Conservation (phyloP, 768 basidiomycete genomes). For the Sarcodon sp. region DNA sequence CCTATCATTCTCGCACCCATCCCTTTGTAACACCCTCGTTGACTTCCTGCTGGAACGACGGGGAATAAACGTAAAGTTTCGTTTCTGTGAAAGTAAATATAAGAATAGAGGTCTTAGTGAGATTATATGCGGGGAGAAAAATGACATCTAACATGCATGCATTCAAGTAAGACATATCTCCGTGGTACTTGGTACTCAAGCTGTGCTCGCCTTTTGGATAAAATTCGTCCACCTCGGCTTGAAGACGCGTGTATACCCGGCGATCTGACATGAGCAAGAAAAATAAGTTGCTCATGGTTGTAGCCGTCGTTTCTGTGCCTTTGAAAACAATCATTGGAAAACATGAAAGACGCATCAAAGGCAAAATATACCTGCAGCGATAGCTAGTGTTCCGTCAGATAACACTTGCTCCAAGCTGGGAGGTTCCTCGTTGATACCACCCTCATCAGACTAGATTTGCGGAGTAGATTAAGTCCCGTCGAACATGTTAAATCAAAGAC, state of each 20-base stretch:
- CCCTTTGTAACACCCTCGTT: background rate
- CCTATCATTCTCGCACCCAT: background rate
- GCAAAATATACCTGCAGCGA: constrained; percentile 24
- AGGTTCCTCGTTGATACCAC: constrained; percentile 12
- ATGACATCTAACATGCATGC: constrained; percentile 16
- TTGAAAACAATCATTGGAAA: constrained; percentile 1
- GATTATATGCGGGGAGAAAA: too few species aligned
- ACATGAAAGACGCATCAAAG: background rate
- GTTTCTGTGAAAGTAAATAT: constrained; percentile 15
- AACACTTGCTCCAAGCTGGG: constrained; percentile 18
- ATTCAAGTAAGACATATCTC: constrained; percentile 19
- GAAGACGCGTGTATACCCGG: constrained; percentile 10
- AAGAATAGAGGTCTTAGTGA: too few species aligned
- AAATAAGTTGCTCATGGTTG: constrained; percentile 17
- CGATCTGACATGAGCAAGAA: constrained; percentile 16
- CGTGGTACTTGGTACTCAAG: background rate
- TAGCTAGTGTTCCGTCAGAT: constrained; percentile 23
- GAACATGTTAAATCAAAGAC: too few species aligned
- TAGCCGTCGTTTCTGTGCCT: constrained; percentile 31
- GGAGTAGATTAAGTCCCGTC: background rate
- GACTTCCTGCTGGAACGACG: constrained; percentile 18
- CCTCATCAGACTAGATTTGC: constrained; percentile 13
- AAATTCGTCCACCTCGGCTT: constrained; percentile 14
- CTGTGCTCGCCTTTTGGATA: constrained; percentile 14
- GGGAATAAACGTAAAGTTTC: constrained; percentile 32